Conservation (phyloP, 805 yeast genomes). For the Komagataella kurtzmanii region DNA sequence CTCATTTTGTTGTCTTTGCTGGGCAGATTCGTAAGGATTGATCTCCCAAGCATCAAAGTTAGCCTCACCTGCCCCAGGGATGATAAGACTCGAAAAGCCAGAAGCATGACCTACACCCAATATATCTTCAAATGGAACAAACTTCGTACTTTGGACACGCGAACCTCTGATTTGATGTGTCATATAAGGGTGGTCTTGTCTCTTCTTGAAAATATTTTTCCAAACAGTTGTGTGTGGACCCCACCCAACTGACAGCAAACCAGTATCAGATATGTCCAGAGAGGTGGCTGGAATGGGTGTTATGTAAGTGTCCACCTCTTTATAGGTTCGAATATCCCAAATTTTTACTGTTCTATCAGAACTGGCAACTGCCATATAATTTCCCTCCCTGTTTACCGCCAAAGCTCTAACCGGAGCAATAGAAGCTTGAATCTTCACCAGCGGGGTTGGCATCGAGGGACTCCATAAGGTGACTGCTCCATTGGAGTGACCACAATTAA, state of each 20-base stretch:
- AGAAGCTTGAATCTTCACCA: conserved; percentile 68
- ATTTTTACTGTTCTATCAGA: conserved; percentile 74
- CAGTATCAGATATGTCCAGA: conserved; percentile 74
- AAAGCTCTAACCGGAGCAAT: conserved; percentile 81
- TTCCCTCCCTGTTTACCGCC: conserved; percentile 84
- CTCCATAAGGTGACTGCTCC: conserved; percentile 93
- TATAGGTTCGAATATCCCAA: conserved; percentile 86
- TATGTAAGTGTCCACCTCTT: conserved; percentile 55
- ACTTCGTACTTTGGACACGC: conserved; percentile 49
- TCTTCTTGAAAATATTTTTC: conserved; percentile 66
- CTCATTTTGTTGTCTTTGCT: conserved; percentile 89
- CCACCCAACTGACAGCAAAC: conserved; percentile 82
- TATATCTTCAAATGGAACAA: conserved; percentile 95
- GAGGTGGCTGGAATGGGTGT: conserved; percentile 80
- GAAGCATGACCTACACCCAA: conserved; percentile 73
- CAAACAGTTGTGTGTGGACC: conserved; percentile 92
- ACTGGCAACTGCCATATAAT: conserved; percentile 88
- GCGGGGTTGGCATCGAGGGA: conserved; percentile 74
- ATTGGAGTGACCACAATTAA: conserved; percentile 86
- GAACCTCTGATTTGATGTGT: conserved; percentile 75
- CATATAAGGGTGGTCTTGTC: conserved; percentile 84
- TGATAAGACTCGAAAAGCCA: conserved; percentile 73
- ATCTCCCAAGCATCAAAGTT: conserved; percentile 88
- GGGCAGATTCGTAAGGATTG: conserved; percentile 84
- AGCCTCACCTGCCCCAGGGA: conserved; percentile 98